Evolutionary conservation across 306 rosid genomes (phyloP).

Genomic region (Geum urbanum): DNA sequence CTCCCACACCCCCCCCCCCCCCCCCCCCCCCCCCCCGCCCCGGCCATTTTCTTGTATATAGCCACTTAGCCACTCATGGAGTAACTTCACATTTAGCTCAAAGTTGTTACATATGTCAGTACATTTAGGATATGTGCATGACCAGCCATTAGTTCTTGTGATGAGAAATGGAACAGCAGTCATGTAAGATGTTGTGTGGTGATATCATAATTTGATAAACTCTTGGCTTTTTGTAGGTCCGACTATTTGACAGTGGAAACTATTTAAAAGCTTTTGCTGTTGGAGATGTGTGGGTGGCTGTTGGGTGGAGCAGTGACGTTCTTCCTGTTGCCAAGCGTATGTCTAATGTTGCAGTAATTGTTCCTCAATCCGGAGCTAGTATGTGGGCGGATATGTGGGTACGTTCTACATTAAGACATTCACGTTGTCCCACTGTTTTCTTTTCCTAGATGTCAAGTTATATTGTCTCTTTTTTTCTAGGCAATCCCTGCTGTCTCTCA

Average conservation of each 20-base stretch:
- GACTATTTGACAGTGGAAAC: constrained; percentile 64
- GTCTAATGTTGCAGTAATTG: constrained; percentile 78
- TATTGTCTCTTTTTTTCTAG: constrained; percentile 34
- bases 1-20: no score
- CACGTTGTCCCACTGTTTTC: neutral
- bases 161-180: neutral
- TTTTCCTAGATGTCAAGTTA: neutral
- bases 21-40: no score
- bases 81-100: neutral
- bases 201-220: neutral
- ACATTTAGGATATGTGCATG: constrained; percentile 2
- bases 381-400: constrained; percentile 97
- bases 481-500: constrained; percentile 72
- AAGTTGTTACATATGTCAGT: neutral
- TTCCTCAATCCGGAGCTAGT: constrained; percentile 87
- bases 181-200: neutral
- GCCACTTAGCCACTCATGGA: neutral
- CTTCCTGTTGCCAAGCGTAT: constrained; percentile 77
- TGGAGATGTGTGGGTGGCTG: constrained; percentile 94
- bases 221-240: constrained; percentile 54
- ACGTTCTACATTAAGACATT: constrained; percentile 25
- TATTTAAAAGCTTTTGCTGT: constrained; percentile 86
- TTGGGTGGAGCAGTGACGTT: constrained; percentile 93
- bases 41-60: neutral
- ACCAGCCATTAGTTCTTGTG: neutral